phyloP scores from a whole-genome alignment of 495 filamentous ascomycete genomes.

The Sabuloglossum arenarium region DNA sequence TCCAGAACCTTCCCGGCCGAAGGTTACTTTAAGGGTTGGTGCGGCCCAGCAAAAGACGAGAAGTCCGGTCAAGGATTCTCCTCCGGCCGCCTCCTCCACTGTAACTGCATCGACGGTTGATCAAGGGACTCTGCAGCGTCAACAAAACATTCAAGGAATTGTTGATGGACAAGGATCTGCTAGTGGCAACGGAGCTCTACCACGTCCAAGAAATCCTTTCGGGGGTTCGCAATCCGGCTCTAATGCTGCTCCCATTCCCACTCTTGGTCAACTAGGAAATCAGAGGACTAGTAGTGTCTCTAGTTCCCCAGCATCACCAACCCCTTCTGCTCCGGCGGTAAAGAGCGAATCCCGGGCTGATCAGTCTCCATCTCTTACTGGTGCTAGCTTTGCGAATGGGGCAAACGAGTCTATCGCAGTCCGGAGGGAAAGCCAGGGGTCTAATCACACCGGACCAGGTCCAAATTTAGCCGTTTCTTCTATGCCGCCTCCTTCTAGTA shows the following conservation, averaged over 20 bases:
- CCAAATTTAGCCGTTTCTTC: slow-evolving; percentile 11
- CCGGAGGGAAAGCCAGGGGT: slow-evolving; percentile 10
- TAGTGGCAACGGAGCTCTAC: slow-evolving; percentile 8
- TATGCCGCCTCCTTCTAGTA: slow-evolving; percentile 20
- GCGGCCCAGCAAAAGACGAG: slow-evolving; percentile 9
- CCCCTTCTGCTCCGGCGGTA: slow-evolving; percentile 21
- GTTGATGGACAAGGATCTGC: slow-evolving; percentile 20
- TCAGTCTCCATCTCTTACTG: slow-evolving; percentile 17
- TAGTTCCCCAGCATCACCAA: slow-evolving; percentile 23
- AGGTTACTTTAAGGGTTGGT: slow-evolving; percentile 35
- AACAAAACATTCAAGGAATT: slow-evolving; percentile 24
- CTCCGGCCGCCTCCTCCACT: slow-evolving; percentile 10
- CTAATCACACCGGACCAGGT: slow-evolving; percentile 13
- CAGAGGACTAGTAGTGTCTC: slow-evolving; percentile 8
- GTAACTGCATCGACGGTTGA: slow-evolving; percentile 25
- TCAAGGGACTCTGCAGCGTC: slow-evolving; percentile 25
- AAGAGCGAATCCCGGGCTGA: slow-evolving; percentile 23
- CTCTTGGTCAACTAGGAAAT: slow-evolving; percentile 5
- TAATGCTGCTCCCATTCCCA: slow-evolving; percentile 7
- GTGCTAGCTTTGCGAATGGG: background rate
- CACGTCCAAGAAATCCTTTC: slow-evolving; percentile 12
- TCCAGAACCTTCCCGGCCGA: slow-evolving; percentile 42
- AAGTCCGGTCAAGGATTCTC: slow-evolving; percentile 1
- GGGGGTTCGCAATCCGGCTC: slow-evolving; percentile 10
- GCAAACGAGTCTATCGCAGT: slow-evolving; percentile 5